Percentiles rank a stretch among this genome's conserved stretches.
Evolutionary conservation across 129 eudicot genomes (phyloP).

Genomic region (Flaveria linearis): DNA sequence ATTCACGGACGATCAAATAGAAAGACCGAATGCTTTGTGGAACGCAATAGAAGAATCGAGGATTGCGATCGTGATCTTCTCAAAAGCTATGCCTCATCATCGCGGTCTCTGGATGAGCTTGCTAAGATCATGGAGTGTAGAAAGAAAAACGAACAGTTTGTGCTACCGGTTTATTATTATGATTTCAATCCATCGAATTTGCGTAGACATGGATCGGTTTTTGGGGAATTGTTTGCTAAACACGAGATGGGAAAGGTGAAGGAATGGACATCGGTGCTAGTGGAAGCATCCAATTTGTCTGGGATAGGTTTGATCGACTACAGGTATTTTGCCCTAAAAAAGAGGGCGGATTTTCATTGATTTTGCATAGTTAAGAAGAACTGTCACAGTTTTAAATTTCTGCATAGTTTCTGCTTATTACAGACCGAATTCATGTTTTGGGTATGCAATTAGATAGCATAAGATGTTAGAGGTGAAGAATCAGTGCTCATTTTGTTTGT

Average conservation of each 20-base stretch:
- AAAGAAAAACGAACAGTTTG: background rate
- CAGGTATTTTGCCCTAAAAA: slow-evolving; percentile 15
- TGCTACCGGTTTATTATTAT: slow-evolving; percentile 21
- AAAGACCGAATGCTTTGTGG: background rate
- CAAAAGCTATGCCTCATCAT: slow-evolving; percentile 12
- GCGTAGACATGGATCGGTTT: slow-evolving; percentile 19
- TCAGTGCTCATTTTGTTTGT: too few relatives aligned
- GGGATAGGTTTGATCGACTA: slow-evolving; percentile 14
- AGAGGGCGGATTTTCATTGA: too few relatives aligned
- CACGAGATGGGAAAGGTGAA: slow-evolving; percentile 4
- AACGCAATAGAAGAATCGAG: slow-evolving; percentile 14
- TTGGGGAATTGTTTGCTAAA: slow-evolving; percentile 10
- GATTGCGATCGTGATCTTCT: background rate
- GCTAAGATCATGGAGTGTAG: slow-evolving; percentile 19
- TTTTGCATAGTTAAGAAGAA: too few relatives aligned
- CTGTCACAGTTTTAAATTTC: too few relatives aligned
- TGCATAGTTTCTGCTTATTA: too few relatives aligned
- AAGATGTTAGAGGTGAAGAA: too few relatives aligned
- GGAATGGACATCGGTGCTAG: slow-evolving; percentile 20
- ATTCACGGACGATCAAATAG: background rate
- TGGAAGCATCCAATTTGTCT: slow-evolving; percentile 14
- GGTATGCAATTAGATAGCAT: too few relatives aligned
- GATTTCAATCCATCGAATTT: slow-evolving; percentile 22
- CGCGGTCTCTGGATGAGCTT: slow-evolving; percentile 23
- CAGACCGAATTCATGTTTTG: too few relatives aligned